These are phyloP conservation scores for Rhododendron henanense DNA, from an alignment of 148 eudicot genomes.

Conservation along the genomic window DNA sequence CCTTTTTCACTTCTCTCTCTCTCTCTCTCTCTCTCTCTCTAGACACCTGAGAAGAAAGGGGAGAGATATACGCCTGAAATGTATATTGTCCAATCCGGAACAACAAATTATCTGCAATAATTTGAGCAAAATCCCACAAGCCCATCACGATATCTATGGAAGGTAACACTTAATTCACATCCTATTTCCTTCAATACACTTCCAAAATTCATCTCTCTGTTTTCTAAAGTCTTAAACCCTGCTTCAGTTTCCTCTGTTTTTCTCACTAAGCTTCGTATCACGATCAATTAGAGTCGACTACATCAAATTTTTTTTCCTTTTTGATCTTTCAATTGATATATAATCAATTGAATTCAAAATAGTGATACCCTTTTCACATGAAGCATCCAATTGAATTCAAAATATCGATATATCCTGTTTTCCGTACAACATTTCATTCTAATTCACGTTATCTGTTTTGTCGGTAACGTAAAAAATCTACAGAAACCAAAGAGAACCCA, in stretches of 20 bases:
- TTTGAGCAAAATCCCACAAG: not conserved
- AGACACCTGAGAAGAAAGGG: not conserved
- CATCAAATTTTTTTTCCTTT: not conserved
- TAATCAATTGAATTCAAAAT: not conserved
- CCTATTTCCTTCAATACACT: not conserved
- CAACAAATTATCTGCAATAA: not conserved
- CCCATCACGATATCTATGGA: conserved; percentile 17
- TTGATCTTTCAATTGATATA: not conserved
- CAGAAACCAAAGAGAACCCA: conserved; percentile 18
- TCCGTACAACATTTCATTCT: not conserved
- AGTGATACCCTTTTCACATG: not conserved
- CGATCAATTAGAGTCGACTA: not conserved
- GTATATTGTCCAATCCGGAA: not conserved
- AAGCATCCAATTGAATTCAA: not conserved
- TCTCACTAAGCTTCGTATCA: not conserved
- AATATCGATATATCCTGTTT: not conserved
- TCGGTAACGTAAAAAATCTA: not conserved
- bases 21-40: conserved; percentile 7
- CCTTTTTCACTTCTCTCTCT: conserved; percentile 10
- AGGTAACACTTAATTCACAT: conserved; percentile 23
- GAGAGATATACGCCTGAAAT: not conserved
- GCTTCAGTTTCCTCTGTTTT: not conserved
- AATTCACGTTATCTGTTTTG: not conserved
- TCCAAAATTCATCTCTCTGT: not conserved
- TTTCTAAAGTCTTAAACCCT: not conserved